These are phyloP conservation scores for Penicillium sp. DNA, from an alignment of 2,329 filamentous ascomycete genomes.

Conservation along the genomic window DNA sequence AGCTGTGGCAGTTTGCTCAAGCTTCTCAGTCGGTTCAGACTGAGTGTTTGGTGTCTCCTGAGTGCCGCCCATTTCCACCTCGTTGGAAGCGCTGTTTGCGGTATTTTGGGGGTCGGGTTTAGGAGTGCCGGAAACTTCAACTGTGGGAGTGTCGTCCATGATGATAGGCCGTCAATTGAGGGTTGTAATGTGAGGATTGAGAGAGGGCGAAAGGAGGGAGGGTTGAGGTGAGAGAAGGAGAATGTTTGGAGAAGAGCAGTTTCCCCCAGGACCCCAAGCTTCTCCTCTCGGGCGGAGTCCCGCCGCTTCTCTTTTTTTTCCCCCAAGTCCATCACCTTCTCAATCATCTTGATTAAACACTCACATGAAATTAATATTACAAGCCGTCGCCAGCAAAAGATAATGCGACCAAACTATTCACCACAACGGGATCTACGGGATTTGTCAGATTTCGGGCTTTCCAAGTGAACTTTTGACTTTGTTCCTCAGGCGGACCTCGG, in stretches of 20 bases:
- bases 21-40: constrained; percentile 13
- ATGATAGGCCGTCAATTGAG: neutral
- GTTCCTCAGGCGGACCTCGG: neutral
- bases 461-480: neutral
- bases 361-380: neutral
- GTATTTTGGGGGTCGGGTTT: constrained; percentile 8
- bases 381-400: neutral
- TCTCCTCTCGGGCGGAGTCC: neutral
- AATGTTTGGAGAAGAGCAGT: neutral
- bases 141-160: constrained; percentile 5
- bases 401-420: neutral
- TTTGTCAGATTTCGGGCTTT: neutral
- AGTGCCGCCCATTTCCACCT: constrained; percentile 37
- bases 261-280: neutral
- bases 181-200: neutral
- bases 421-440: neutral
- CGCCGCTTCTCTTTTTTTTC: neutral
- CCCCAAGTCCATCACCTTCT: neutral
- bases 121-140: constrained; percentile 11
- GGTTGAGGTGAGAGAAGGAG: neutral
- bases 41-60: constrained; percentile 25
- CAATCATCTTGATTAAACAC: neutral
- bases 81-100: constrained; percentile 27
- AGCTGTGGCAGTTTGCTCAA: constrained; percentile 7
- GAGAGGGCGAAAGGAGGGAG: neutral